These are phyloP conservation scores for Fusarium liriodendri DNA, from an alignment of 2,329 filamentous ascomycete genomes.

Conservation along the genomic window DNA sequence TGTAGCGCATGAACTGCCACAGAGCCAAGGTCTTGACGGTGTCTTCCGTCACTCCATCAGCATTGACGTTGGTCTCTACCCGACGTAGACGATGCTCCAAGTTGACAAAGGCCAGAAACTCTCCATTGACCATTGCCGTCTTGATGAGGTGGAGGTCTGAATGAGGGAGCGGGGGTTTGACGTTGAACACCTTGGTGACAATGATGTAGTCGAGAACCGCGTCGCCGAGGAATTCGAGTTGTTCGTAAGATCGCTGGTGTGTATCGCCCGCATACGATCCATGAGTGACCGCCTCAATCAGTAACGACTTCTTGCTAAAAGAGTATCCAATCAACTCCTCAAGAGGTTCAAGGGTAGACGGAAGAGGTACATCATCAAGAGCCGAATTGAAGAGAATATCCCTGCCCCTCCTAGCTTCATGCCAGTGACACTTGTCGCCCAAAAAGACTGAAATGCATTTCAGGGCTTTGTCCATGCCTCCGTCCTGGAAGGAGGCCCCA, in stretches of 20 bases:
- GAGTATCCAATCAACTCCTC: constrained; percentile 77
- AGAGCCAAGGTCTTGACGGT: constrained; percentile 56
- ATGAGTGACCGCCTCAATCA: constrained; percentile 86
- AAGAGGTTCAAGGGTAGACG: constrained; percentile 59
- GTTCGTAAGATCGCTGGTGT: constrained; percentile 64
- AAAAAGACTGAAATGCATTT: constrained; percentile 75
- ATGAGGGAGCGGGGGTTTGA: constrained; percentile 55
- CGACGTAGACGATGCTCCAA: constrained; percentile 58
- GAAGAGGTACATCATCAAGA: constrained; percentile 49
- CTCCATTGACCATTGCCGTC: constrained; percentile 81
- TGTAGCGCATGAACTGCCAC: constrained; percentile 77
- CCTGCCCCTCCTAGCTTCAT: constrained; percentile 55
- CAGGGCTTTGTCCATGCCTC: constrained; percentile 72
- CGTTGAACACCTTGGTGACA: constrained; percentile 68
- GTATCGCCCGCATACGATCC: constrained; percentile 66
- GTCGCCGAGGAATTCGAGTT: constrained; percentile 90
- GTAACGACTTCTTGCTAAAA: constrained; percentile 75
- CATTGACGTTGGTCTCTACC: constrained; percentile 33
- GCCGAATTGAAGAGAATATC: constrained; percentile 57
- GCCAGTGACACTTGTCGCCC: constrained; percentile 64
- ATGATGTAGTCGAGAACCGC: constrained; percentile 84
- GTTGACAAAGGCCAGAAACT: constrained; percentile 81
- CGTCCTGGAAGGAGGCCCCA: constrained; percentile 77
- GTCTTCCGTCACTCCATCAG: constrained; percentile 29
- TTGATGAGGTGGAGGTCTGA: constrained; percentile 80